Evolutionary conservation across 83 land plant genomes (phyloP).

Genomic region (Picea abies): DNA sequence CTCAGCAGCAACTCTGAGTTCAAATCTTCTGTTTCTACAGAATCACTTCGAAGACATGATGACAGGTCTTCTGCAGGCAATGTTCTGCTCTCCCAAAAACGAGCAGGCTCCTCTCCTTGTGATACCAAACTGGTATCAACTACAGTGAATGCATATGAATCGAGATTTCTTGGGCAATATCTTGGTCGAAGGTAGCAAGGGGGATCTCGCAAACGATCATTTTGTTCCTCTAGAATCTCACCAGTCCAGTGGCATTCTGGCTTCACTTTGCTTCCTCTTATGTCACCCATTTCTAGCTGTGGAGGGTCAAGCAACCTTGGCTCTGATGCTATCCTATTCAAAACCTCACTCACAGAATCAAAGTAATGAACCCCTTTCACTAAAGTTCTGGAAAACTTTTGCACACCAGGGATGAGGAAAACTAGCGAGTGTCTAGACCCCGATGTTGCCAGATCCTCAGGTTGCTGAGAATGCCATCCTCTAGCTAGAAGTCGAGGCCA

Average conservation of each 20-base stretch:
- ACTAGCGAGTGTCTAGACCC: slow-evolving; percentile 51
- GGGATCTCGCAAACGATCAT: slow-evolving; percentile 14
- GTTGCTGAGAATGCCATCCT: slow-evolving; percentile 79
- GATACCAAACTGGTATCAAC: slow-evolving; percentile 58
- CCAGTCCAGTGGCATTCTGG: slow-evolving; percentile 10
- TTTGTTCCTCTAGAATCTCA: slow-evolving; percentile 11
- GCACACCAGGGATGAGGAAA: slow-evolving; percentile 69
- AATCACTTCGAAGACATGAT: slow-evolving; percentile 12
- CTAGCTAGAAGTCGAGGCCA: slow-evolving; percentile 83
- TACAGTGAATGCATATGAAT: slow-evolving; percentile 40
- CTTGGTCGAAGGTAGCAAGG: slow-evolving; percentile 55
- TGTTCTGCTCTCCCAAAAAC: slow-evolving; percentile 40
- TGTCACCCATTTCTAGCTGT: slow-evolving; percentile 27
- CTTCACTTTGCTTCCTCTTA: slow-evolving; percentile 11
- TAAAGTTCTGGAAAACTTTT: slow-evolving; percentile 61
- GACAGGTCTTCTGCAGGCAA: slow-evolving; percentile 23
- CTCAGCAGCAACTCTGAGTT: slow-evolving; percentile 6
- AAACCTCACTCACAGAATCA: slow-evolving; percentile 74
- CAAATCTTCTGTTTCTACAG: slow-evolving; percentile 8
- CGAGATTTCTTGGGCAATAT: slow-evolving; percentile 17
- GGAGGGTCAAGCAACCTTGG: slow-evolving; percentile 43
- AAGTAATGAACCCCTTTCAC: slow-evolving; percentile 73
- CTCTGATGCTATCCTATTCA: slow-evolving; percentile 61
- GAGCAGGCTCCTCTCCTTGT: slow-evolving; percentile 22
- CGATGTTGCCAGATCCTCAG: slow-evolving; percentile 24